These are phyloP conservation scores for Fusarium nurragi DNA, from an alignment of 2,329 filamentous ascomycete genomes.

Conservation along the genomic window DNA sequence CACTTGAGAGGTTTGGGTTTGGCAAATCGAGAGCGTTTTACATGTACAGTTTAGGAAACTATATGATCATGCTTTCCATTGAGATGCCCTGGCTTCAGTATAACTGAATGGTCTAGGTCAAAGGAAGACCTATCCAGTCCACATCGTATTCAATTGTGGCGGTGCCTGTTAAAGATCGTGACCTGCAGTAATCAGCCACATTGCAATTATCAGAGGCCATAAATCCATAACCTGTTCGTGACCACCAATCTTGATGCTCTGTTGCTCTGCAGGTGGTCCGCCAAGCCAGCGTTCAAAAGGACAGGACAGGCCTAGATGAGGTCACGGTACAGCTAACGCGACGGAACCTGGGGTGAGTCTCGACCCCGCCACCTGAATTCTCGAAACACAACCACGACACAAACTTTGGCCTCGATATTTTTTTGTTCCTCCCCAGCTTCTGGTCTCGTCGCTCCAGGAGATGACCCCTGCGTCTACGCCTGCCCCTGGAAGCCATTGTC, in stretches of 20 bases:
- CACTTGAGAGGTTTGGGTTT: not conserved
- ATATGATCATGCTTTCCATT: not conserved
- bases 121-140: not conserved
- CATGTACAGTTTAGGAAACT: not conserved
- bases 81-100: not conserved
- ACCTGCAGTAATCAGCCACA: conserved; percentile 11
- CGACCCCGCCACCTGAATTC: conserved; percentile 43
- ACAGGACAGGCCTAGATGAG: conserved; percentile 37
- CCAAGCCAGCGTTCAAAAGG: conserved; percentile 34
- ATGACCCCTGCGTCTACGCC: conserved; percentile 35
- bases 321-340: conserved; percentile 38
- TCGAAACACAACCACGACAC: conserved; percentile 28
- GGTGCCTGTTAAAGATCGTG: not conserved
- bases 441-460: conserved; percentile 26
- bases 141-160: conserved; percentile 2
- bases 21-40: not conserved
- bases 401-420: conserved; percentile 20
- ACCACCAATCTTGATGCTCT: conserved; percentile 4
- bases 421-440: conserved; percentile 10
- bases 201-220: not conserved
- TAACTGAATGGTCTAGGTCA: not conserved
- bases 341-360: no score
- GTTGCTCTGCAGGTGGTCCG: not conserved
- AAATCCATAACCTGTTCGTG: not conserved
- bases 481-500: conserved; percentile 28